These are phyloP conservation scores for Friedmanniomyces simplex DNA, from an alignment of 495 filamentous ascomycete species.

Conservation along the genomic window DNA sequence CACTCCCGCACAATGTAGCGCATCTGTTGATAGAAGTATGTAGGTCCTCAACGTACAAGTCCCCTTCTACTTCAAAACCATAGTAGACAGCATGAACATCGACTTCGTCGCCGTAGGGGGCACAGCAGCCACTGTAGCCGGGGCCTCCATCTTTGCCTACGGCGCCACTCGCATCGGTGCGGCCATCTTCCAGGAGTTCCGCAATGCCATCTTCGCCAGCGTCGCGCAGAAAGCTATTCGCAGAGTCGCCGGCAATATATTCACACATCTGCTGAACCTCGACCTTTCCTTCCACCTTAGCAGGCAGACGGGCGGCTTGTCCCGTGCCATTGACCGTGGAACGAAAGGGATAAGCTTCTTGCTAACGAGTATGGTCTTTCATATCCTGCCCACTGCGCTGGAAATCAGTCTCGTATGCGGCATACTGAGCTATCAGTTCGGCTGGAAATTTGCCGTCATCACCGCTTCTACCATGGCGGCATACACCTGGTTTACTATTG, in stretches of 20 bases:
- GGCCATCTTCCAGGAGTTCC: conserved; percentile 76
- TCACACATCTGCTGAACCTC: conserved; percentile 75
- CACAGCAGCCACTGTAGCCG: conserved; percentile 78
- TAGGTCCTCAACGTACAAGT: conserved; percentile 91
- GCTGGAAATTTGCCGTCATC: conserved; percentile 79
- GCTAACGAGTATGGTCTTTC: conserved; percentile 96
- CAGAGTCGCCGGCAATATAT: conserved; percentile 80
- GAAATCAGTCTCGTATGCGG: conserved; percentile 95
- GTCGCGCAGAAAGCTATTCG: conserved; percentile 96
- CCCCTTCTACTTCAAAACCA: conserved; percentile 96
- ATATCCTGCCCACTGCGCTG: conserved; percentile 84
- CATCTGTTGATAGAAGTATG: conserved; percentile 16
- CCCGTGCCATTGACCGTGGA: conserved; percentile 87
- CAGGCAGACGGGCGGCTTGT: conserved; percentile 89
- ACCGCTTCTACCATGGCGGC: conserved; percentile 84
- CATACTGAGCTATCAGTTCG: conserved; percentile 90
- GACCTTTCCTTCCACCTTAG: conserved; percentile 90
- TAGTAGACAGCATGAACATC: conserved; percentile 94
- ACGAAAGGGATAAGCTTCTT: conserved; percentile 98
- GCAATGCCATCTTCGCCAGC: conserved; percentile 92
- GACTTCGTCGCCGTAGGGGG: conserved; percentile 75
- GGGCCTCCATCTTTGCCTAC: conserved; percentile 85
- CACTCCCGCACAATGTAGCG: neutral
- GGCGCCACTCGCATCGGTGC: conserved; percentile 79
- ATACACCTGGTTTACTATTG: conserved; percentile 90